These are phyloP conservation scores for Protomyces inouyei DNA, from an alignment of 1,139 yeast genomes.

Conservation along the genomic window DNA sequence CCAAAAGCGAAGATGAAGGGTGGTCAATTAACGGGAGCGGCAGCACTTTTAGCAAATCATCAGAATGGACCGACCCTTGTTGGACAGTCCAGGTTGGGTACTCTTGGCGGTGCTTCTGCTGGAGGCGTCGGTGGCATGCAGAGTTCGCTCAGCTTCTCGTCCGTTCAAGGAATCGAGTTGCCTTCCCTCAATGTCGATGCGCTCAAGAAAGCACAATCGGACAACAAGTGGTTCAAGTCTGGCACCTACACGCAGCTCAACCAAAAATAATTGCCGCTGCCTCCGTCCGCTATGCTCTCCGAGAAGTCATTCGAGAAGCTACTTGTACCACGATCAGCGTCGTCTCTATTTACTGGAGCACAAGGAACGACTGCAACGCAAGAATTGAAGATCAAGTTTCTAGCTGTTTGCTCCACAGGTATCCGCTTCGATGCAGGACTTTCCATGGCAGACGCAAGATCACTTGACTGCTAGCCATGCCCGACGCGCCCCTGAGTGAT, in stretches of 20 bases:
- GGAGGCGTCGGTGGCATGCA: slow-evolving; percentile 36
- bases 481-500: too few species aligned
- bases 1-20: slow-evolving; percentile 35
- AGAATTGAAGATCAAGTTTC: too few species aligned
- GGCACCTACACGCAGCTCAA: slow-evolving; percentile 38
- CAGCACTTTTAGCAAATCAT: slow-evolving; percentile 12
- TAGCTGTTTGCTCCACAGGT: too few species aligned
- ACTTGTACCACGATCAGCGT: too few species aligned
- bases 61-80: background rate
- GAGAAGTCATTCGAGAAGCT: too few species aligned
- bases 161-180: slow-evolving; percentile 39
- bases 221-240: slow-evolving; percentile 37
- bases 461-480: too few species aligned
- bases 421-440: too few species aligned
- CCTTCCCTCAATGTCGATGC: slow-evolving; percentile 33
- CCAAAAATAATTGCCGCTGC: background rate
- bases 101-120: background rate
- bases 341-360: too few species aligned
- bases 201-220: slow-evolving; percentile 22
- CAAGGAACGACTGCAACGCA: too few species aligned
- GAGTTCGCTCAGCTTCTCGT: slow-evolving; percentile 37
- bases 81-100: slow-evolving; percentile 13
- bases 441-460: too few species aligned
- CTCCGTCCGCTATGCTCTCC: too few species aligned
- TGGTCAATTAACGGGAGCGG: slow-evolving; percentile 21